Evolutionary conservation across 176 grass and related monocot species (phyloP).

Genomic region (Triticum dicoccoides): DNA sequence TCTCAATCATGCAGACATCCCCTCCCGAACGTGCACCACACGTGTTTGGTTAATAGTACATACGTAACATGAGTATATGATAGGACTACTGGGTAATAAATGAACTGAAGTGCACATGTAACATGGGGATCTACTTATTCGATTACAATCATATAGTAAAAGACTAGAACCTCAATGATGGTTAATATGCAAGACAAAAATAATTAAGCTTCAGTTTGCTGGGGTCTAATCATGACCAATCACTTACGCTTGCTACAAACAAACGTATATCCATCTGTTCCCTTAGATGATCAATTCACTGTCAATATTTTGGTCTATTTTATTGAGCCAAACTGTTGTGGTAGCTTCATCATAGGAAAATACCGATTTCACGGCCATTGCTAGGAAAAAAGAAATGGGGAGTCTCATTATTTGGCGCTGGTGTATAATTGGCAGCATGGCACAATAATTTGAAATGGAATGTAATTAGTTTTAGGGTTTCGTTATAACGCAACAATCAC

Average conservation of each 20-base stretch:
- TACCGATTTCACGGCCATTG: not conserved
- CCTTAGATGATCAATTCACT: not conserved
- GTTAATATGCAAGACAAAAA: not conserved
- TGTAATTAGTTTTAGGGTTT: not conserved
- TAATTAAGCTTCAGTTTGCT: not conserved
- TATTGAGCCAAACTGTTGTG: not conserved
- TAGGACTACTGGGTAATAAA: not conserved
- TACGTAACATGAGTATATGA: no score
- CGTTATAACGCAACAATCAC: not conserved
- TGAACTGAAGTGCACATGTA: not conserved
- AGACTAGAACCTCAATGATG: not conserved
- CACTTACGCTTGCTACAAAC: not conserved
- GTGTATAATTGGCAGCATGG: not conserved
- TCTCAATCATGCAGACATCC: not conserved
- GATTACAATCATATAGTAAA: not conserved
- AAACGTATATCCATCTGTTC: not conserved
- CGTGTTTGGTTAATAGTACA: not conserved
- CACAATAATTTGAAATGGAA: not conserved
- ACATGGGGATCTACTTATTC: slow-evolving; percentile 1
- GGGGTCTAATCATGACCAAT: not conserved
- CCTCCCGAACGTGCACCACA: not conserved
- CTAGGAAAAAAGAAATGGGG: not conserved
- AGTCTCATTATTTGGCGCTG: not conserved
- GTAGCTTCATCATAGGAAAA: not conserved
- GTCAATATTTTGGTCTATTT: not conserved